phyloP scores from a whole-genome alignment of 1,284 basidiomycete genomes.

The Sphaerobolus stellatus region DNA sequence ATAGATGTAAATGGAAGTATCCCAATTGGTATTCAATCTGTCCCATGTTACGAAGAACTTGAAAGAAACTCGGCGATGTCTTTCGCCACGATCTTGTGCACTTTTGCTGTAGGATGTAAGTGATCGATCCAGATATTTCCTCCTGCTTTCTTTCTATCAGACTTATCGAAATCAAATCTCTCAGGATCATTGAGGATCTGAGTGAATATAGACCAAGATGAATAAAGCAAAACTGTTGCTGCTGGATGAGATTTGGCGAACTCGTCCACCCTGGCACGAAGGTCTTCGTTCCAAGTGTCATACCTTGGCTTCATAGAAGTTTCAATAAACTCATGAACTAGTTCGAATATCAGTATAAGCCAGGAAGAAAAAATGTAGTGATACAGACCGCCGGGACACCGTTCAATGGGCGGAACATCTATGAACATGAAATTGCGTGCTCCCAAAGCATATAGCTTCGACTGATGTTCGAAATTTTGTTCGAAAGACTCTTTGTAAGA shows the following conservation, averaged over 20 bases:
- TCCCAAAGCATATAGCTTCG: constrained; percentile 46
- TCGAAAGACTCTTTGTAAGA: no score
- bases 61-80: constrained; percentile 14
- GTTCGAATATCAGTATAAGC: no score
- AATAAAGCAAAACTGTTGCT: constrained; percentile 48
- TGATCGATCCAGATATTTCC: constrained; percentile 48
- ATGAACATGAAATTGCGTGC: constrained; percentile 65
- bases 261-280: constrained; percentile 30
- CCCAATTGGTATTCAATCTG: neutral
- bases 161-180: constrained; percentile 39
- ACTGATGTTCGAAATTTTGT: constrained; percentile 40
- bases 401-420: constrained; percentile 58
- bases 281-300: constrained; percentile 45
- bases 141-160: constrained; percentile 29
- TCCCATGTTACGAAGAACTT: neutral
- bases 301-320: constrained; percentile 17
- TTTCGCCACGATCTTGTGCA: constrained; percentile 16
- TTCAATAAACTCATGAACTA: neutral
- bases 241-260: constrained; percentile 45
- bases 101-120: constrained; percentile 13
- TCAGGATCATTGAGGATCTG: constrained; percentile 46
- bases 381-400: constrained; percentile 43
- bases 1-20: neutral
- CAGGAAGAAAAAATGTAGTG: neutral
- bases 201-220: constrained; percentile 47